These are phyloP conservation scores for Furcasterigmium furcatum DNA, from an alignment of 2,329 filamentous ascomycete species.

Conservation along the genomic window DNA sequence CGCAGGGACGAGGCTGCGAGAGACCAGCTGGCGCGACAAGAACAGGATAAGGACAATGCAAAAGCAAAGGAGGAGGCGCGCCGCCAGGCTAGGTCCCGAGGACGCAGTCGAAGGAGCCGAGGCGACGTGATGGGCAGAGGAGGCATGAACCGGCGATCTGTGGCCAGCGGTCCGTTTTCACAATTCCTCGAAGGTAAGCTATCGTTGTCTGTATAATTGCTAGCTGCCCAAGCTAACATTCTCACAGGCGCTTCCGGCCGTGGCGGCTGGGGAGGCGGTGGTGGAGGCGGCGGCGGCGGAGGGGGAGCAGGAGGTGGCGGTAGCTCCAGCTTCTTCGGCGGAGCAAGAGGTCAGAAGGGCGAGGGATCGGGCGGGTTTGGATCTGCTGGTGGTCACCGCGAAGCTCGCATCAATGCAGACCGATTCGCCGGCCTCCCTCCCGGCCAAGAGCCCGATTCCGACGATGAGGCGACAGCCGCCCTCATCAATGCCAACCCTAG, in stretches of 20 bases:
- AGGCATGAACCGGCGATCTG: conserved; percentile 28
- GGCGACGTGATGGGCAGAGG: conserved; percentile 42
- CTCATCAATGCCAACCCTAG: conserved; percentile 11
- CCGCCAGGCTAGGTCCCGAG: conserved; percentile 11
- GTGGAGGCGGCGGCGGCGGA: conserved; percentile 21
- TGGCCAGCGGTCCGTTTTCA: conserved; percentile 37
- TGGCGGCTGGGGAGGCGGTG: conserved; percentile 18
- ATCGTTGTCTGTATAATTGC: too few species aligned
- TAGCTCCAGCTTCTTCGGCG: conserved; percentile 18
- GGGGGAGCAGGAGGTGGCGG: conserved; percentile 18
- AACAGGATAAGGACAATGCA: conserved; percentile 35
- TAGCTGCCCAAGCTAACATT: neutral
- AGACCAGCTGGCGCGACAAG: conserved; percentile 40
- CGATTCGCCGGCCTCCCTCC: conserved; percentile 43
- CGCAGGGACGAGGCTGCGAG: conserved; percentile 48
- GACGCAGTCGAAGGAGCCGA: conserved; percentile 37
- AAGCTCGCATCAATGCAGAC: conserved; percentile 54
- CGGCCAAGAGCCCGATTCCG: conserved; percentile 15
- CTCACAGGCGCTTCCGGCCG: conserved; percentile 11
- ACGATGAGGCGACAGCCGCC: conserved; percentile 17
- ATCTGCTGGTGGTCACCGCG: conserved; percentile 29
- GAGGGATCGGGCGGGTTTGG: conserved; percentile 35
- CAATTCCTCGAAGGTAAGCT: conserved; percentile 13
- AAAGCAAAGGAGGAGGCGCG: conserved; percentile 14
- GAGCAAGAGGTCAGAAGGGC: conserved; percentile 22